These are phyloP conservation scores for Bremia lactucae DNA, from an alignment of 352 stramenopile species.

Conservation along the genomic window DNA sequence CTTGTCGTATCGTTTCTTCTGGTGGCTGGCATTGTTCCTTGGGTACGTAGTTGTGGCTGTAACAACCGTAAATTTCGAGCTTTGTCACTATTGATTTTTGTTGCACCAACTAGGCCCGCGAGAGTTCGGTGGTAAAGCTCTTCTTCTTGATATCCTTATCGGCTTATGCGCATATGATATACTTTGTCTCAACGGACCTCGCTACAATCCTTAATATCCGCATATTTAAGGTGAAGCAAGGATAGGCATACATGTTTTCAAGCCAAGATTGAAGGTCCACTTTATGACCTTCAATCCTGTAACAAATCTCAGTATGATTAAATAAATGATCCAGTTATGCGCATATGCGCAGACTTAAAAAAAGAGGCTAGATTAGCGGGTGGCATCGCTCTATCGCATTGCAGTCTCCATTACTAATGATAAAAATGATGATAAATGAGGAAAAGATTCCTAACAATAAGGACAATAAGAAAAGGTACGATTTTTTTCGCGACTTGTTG, in stretches of 20 bases:
- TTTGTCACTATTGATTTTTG: background rate
- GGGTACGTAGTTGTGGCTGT: conserved; percentile 31
- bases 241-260: conserved; percentile 5
- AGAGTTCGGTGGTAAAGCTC: conserved; percentile 57
- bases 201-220: conserved; percentile 63
- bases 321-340: no score
- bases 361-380: conserved; percentile 31
- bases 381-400: conserved; percentile 29
- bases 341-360: no score
- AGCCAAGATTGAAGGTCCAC: background rate
- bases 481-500: conserved; percentile 19
- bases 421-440: conserved; percentile 15
- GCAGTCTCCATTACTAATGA: conserved; percentile 28
- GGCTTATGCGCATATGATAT: conserved; percentile 78
- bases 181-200: conserved; percentile 66
- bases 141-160: conserved; percentile 67
- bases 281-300: background rate
- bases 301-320: no score
- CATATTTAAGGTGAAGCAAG: conserved; percentile 77
- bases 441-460: conserved; percentile 24
- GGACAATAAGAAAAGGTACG: conserved; percentile 15
- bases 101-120: conserved; percentile 30
- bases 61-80: background rate
- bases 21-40: conserved; percentile 61
- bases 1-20: conserved; percentile 52